Conservation (phyloP, 768 basidiomycete species). For the Phylloporus rhodoxanthus region DNA sequence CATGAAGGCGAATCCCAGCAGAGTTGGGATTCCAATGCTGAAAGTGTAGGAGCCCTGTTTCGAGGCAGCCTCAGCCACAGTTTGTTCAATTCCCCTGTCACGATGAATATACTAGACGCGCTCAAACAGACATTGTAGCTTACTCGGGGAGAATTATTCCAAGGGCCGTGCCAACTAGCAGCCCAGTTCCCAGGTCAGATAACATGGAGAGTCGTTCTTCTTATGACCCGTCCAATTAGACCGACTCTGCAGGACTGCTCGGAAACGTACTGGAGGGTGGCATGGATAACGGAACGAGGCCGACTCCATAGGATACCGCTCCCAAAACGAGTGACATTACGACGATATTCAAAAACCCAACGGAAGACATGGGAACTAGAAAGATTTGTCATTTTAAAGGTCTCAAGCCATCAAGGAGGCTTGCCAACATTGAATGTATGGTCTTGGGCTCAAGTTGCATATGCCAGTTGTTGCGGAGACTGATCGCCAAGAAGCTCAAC, state of each 20-base stretch:
- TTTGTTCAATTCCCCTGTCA: slow-evolving; percentile 68
- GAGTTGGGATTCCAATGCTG: slow-evolving; percentile 56
- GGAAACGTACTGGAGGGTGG: slow-evolving; percentile 53
- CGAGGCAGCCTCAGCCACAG: slow-evolving; percentile 33
- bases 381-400: not conserved
- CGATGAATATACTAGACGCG: not conserved
- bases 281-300: slow-evolving; percentile 71
- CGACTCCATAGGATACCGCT: slow-evolving; percentile 57
- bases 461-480: too few species aligned
- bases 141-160: slow-evolving; percentile 93
- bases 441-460: too few species aligned
- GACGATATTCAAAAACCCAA: slow-evolving; percentile 18
- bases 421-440: not conserved
- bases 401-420: not conserved
- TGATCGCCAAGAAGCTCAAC: too few species aligned
- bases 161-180: slow-evolving; percentile 84
- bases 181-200: slow-evolving; percentile 67
- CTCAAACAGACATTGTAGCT: slow-evolving; percentile 28
- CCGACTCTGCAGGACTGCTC: not conserved
- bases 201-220: slow-evolving; percentile 41
- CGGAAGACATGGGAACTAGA: slow-evolving; percentile 18
- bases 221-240: slow-evolving; percentile 34
- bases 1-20: slow-evolving; percentile 53
- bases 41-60: slow-evolving; percentile 41
- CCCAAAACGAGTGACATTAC: slow-evolving; percentile 59